Percentiles rank a stretch among this genome's conserved stretches.
These are phyloP conservation scores for Tephrocybe sp. DNA, from an alignment of 768 basidiomycete genomes.

Conservation along the genomic window DNA sequence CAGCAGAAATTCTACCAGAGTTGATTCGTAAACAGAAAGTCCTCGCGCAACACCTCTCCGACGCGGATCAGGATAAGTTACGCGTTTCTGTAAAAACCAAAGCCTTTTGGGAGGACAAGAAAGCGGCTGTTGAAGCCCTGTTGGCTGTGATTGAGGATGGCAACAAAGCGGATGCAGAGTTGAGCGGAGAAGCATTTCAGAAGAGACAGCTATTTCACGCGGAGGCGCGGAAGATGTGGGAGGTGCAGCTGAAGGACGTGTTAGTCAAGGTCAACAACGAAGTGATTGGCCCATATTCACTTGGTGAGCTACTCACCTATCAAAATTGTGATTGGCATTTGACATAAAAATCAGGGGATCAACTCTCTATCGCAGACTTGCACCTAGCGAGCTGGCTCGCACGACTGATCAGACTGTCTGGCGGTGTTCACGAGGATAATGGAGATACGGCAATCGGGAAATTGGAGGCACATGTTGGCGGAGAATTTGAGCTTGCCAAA, in stretches of 20 bases:
- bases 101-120: conserved; percentile 60
- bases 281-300: conserved; percentile 61
- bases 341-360: conserved; percentile 57
- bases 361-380: conserved; percentile 78
- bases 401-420: conserved; percentile 56
- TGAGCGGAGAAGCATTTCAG: conserved; percentile 38
- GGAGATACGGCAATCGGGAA: conserved; percentile 50
- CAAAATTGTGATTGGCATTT: conserved; percentile 34
- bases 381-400: conserved; percentile 79
- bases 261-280: conserved; percentile 52
- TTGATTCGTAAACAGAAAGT: conserved; percentile 50
- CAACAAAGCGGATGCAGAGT: conserved; percentile 34
- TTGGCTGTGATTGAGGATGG: conserved; percentile 48
- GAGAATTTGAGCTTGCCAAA: conserved; percentile 41
- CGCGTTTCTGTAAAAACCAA: conserved; percentile 63
- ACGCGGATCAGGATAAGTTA: conserved; percentile 47
- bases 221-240: conserved; percentile 54
- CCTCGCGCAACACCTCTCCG: conserved; percentile 48
- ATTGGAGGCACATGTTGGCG: conserved; percentile 53
- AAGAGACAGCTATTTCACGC: conserved; percentile 51
- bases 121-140: conserved; percentile 40
- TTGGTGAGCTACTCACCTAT: conserved; percentile 46
- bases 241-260: conserved; percentile 42
- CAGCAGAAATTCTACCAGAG: conserved; percentile 37
- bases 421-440: conserved; percentile 49